Base-by-base conservation (phyloP, 495 filamentous ascomycete species). In the Podospora appendiculata region DNA sequence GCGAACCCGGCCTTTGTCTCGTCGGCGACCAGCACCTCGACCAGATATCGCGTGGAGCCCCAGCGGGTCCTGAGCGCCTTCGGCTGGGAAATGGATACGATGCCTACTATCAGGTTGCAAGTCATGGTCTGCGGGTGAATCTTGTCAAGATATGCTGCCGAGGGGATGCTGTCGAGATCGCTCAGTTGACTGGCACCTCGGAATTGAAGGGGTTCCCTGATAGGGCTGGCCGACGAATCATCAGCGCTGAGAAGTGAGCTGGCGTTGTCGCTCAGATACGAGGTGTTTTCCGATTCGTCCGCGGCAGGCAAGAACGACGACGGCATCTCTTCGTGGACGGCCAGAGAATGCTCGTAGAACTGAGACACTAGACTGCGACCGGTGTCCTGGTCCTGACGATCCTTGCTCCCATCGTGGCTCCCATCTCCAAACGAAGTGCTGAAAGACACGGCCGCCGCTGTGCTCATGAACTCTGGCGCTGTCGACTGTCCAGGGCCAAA, bases 1-100 rank as follows among this genome's bases (percentile, higher is more conserved):
- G 75, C 79, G 65, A 96, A 95, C 12, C 87, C 88, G 11, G 87
- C 82, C 46, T 76, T 80, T 2, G 89, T 93, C 50, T 95, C 89
- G 61, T 97, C 92, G 11, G 87, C 90, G 1, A 96, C 87, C 1
- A 90, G 74, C 6, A 94, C 64, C 59, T 95, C 89, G 35, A 90
- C 69, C 0, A 95, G 74, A 35, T 85, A 75, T 43, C 84, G 75
- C 0, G 78, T 78, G 1, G 69, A 57, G 10, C 79, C 76, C 60
- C 78, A 75, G 19, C 70, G 67, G 2, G 79, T 82, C 50, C 61
- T 71, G 39, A 82, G 68, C 0, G 63, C 60, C n/a, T 87, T 83
- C 3, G 84, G 76, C 32, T 81, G 73, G 5, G 84, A 74, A 45
- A 90, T 74, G 35, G 84, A 80, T 50, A 95, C 84, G 53, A 96